Conservation (phyloP, 2,329 filamentous ascomycete species). For the Sporothrix mexicana region DNA sequence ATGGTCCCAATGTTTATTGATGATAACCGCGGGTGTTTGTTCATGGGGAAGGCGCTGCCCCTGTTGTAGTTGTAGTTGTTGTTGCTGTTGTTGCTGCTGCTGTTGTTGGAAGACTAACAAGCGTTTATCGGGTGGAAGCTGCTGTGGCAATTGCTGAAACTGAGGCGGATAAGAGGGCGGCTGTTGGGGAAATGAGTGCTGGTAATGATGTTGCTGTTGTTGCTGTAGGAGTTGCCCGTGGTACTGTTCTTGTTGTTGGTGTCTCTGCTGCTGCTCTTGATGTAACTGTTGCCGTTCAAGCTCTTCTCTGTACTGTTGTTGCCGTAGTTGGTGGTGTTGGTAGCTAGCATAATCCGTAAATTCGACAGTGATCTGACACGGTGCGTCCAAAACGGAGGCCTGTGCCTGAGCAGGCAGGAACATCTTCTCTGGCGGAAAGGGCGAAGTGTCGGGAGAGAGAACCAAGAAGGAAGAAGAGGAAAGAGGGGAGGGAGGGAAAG, state of each 20-base stretch:
- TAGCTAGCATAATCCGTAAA: slow-evolving; percentile 42
- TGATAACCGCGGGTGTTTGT: neutral
- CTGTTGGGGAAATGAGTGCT: slow-evolving; percentile 13
- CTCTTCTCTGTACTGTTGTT: slow-evolving; percentile 31
- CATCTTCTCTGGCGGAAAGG: slow-evolving; percentile 49
- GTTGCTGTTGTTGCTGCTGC: slow-evolving; percentile 36
- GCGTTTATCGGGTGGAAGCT: slow-evolving; percentile 18
- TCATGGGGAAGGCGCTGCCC: slow-evolving; percentile 7
- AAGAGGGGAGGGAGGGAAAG: neutral
- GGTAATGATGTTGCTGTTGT: slow-evolving; percentile 37
- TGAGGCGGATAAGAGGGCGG: neutral
- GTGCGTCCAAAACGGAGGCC: slow-evolving; percentile 49
- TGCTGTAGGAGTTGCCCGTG: slow-evolving; percentile 33
- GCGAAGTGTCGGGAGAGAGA: too few species aligned
- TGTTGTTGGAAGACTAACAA: slow-evolving; percentile 30
- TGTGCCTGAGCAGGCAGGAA: slow-evolving; percentile 61
- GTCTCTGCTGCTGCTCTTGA: slow-evolving; percentile 34
- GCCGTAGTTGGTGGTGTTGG: slow-evolving; percentile 33
- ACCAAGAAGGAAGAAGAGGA: slow-evolving; percentile 25
- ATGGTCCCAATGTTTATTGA: too few species aligned
- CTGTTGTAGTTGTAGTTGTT: slow-evolving; percentile 36
- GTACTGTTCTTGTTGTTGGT: slow-evolving; percentile 35
- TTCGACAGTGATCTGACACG: slow-evolving; percentile 50
- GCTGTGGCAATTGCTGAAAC: slow-evolving; percentile 27
- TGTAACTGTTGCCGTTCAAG: slow-evolving; percentile 25